phyloP scores from a whole-genome alignment of 192 early-diverging fungal species.

The Funneliformis geosporum region DNA sequence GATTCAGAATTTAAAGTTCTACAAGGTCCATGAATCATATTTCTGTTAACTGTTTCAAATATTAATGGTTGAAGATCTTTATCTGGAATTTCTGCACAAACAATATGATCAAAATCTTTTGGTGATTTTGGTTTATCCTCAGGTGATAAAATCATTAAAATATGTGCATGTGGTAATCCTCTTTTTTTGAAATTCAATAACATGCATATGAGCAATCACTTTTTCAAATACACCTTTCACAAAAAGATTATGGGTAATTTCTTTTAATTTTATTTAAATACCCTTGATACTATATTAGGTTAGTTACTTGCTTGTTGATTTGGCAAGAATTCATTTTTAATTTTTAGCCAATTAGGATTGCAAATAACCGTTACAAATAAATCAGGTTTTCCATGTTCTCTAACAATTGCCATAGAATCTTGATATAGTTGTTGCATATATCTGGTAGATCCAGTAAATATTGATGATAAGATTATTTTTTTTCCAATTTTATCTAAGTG shows the following conservation, averaged over 20 bases:
- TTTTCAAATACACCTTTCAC: slow-evolving; percentile 28
- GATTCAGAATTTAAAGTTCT: slow-evolving; percentile 16
- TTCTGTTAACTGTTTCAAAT: slow-evolving; percentile 24
- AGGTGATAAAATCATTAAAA: slow-evolving; percentile 35
- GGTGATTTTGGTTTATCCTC: slow-evolving; percentile 23
- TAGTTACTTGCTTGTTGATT: slow-evolving; percentile 17
- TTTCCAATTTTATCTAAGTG: too few relatives aligned
- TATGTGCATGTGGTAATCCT: slow-evolving; percentile 44
- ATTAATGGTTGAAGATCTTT: not conserved
- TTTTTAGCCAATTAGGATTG: slow-evolving; percentile 33
- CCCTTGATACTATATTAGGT: slow-evolving; percentile 29
- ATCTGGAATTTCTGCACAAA: slow-evolving; percentile 39
- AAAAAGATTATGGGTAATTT: slow-evolving; percentile 22
- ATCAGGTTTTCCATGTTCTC: too few relatives aligned
- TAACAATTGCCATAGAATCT: too few relatives aligned
- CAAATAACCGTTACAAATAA: slow-evolving; percentile 44
- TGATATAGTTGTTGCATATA: too few relatives aligned
- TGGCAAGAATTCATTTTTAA: slow-evolving; percentile 6
- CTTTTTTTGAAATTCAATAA: slow-evolving; percentile 48
- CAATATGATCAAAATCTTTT: slow-evolving; percentile 30
- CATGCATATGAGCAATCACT: slow-evolving; percentile 34
- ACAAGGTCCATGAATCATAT: slow-evolving; percentile 44
- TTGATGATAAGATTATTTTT: too few relatives aligned
- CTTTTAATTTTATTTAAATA: slow-evolving; percentile 32
- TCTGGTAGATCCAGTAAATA: too few relatives aligned